Evolutionary conservation across 2,329 filamentous ascomycete genomes (phyloP).

Genomic region (Byssothecium circinans): DNA sequence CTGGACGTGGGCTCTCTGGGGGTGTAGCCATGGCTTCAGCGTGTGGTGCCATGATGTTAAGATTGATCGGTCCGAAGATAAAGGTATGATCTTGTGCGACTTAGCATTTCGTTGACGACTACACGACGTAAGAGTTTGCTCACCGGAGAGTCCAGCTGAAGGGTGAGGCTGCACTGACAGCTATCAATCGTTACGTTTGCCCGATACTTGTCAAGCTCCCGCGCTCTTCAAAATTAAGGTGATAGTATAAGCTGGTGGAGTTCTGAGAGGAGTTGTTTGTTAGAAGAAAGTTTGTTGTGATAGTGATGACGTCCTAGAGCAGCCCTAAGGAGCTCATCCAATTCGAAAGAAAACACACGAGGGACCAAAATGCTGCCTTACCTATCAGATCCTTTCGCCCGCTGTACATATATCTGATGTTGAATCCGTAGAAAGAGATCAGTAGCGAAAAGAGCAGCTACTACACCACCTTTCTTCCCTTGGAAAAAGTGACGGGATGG

Average conservation of each 20-base stretch:
- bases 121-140: not conserved
- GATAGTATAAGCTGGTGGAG: not conserved
- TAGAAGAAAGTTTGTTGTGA: not conserved
- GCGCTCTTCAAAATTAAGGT: not conserved
- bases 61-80: not conserved
- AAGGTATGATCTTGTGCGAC: not conserved
- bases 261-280: not conserved
- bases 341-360: not conserved
- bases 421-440: not conserved
- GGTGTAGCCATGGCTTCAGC: slow-evolving; percentile 26
- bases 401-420: not conserved
- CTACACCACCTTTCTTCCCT: not conserved
- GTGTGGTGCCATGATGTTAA: slow-evolving; percentile 39
- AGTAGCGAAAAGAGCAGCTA: not conserved
- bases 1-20: slow-evolving; percentile 21
- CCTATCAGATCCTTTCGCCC: too few species aligned
- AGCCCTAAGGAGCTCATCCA: too few species aligned
- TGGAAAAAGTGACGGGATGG: slow-evolving; percentile 16
- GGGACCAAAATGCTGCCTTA: not conserved
- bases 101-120: not conserved
- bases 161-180: not conserved
- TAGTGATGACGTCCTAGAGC: not conserved
- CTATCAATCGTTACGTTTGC: not conserved
- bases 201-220: not conserved
- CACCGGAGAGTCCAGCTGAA: not conserved